Evolutionary conservation across 129 eudicot species (phyloP), one percentile per base, ranked within the genome.

Genomic region (Centella asiatica): DNA sequence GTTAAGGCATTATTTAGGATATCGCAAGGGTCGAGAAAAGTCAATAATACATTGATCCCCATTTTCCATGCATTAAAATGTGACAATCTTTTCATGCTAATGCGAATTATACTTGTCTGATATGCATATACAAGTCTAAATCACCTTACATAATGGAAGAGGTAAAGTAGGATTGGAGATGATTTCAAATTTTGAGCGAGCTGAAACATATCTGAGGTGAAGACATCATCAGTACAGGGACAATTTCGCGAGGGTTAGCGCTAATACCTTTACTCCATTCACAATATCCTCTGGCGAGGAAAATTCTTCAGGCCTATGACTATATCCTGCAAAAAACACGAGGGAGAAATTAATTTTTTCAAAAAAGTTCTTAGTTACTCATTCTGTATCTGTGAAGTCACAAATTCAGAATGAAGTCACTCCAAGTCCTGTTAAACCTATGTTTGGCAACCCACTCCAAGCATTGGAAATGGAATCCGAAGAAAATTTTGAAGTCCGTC

Each of bases 271-370:
- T 40, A 90, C 98, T 66, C 98, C 98, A 33, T 87, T 86, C 27
- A 79, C 85, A 42, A 90, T 66, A 74, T 84, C 95, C 39, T 79
- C 78, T 11, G 61, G 60, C 28, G 98, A 79, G 14, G 98, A 71
- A 79, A 74, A 84, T 70, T 90, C 95, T 53, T 90, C 98, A 1
- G 98, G 98, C 69, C 87, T 90, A 76, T 90, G 98, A 74, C 98
- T 87, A 60, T 86, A 86, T 66, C 98, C 95, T 90, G 85, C 69
- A 79, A 44, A 65, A 59, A 42, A 42, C 15, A 17, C n/a, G n/a
- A n/a, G n/a, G n/a, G n/a, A n/a, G n/a, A n/a, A n/a, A n/a, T n/a
- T n/a, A n/a, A n/a, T n/a, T n/a, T n/a, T n/a, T n/a, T n/a, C n/a
- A n/a, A n/a, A n/a, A n/a, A n/a, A n/a, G n/a, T n/a, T n/a, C n/a